These are phyloP conservation scores for Eucalyptus erythrocorys DNA, from an alignment of 345 rosid genomes.

Conservation along the genomic window DNA sequence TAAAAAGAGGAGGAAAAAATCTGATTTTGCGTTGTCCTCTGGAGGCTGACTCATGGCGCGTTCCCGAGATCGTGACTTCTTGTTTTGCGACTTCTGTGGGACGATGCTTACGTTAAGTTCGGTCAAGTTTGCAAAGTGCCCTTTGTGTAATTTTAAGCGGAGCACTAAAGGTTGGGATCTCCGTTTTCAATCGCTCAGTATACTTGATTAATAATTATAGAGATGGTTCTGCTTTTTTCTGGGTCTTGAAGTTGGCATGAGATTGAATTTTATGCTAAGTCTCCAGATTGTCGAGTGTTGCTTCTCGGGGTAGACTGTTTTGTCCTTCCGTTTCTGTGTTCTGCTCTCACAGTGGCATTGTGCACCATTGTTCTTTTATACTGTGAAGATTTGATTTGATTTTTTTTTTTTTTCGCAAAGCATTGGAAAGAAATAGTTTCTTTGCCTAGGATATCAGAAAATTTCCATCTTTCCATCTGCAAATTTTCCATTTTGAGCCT, in stretches of 20 bases:
- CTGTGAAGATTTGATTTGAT: background rate
- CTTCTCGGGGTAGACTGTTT: background rate
- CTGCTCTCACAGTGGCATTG: background rate
- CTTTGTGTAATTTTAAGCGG: slow-evolving; percentile 21
- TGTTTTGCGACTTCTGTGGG: slow-evolving; percentile 49
- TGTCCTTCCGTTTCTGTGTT: background rate
- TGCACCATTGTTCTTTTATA: background rate
- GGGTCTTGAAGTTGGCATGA: background rate
- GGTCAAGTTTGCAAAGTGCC: slow-evolving; percentile 7
- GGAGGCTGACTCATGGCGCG: slow-evolving; percentile 6
- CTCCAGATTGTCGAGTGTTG: background rate
- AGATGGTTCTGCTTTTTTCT: background rate
- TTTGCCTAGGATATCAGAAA: background rate
- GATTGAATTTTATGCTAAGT: background rate
- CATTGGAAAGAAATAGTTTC: background rate
- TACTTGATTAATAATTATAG: background rate
- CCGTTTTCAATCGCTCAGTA: background rate
- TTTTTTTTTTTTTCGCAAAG: background rate
- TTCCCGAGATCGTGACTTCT: slow-evolving; percentile 22
- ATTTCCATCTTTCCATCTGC: background rate
- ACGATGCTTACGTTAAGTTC: slow-evolving; percentile 18
- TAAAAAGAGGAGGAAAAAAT: background rate
- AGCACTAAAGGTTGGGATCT: slow-evolving; percentile 20
- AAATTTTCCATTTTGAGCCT: background rate
- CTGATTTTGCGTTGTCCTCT: background rate